phyloP scores from a whole-genome alignment of 2,329 filamentous ascomycete genomes.

The Penicillium sp. region DNA sequence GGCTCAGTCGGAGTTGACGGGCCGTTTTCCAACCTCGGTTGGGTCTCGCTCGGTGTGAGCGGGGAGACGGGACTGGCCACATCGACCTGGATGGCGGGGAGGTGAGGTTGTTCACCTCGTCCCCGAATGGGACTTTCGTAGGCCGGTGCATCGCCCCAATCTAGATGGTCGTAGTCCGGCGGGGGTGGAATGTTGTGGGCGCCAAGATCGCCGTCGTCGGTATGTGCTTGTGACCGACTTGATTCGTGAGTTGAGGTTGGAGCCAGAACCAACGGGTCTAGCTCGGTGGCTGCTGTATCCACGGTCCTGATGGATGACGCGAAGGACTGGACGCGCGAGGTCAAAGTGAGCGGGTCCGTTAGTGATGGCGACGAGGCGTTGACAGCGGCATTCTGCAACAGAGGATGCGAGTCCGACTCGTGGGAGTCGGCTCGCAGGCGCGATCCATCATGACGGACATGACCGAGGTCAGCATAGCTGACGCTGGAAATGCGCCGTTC shows the following conservation, averaged over 20 bases:
- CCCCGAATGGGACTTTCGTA: slow-evolving; percentile 29
- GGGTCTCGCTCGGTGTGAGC: slow-evolving; percentile 19
- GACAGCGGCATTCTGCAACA: slow-evolving; percentile 37
- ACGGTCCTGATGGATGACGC: slow-evolving; percentile 34
- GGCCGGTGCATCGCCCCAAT: slow-evolving; percentile 42
- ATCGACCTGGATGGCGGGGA: slow-evolving; percentile 33
- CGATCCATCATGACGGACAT: slow-evolving; percentile 47
- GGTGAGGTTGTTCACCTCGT: slow-evolving; percentile 10
- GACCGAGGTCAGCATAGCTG: slow-evolving; percentile 44
- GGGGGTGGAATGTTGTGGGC: slow-evolving; percentile 33
- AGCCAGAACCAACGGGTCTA: slow-evolving; percentile 23
- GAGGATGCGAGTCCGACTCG: slow-evolving; percentile 45
- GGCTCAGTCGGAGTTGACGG: slow-evolving; percentile 7
- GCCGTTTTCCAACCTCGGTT: slow-evolving; percentile 6
- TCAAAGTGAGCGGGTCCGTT: slow-evolving; percentile 20
- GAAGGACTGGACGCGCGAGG: slow-evolving; percentile 32
- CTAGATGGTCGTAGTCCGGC: slow-evolving; percentile 40
- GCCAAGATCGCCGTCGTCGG: slow-evolving; percentile 37
- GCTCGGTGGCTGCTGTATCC: slow-evolving; percentile 27
- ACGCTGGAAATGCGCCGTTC: slow-evolving; percentile 46
- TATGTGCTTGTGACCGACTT: slow-evolving; percentile 16
- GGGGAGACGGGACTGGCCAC: slow-evolving; percentile 27
- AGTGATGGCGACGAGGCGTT: slow-evolving; percentile 25
- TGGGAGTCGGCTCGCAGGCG: slow-evolving; percentile 44
- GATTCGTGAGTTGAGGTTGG: slow-evolving; percentile 23